Evolutionary conservation across 1,139 yeast species (phyloP).

Genomic region (Candida sp.): DNA sequence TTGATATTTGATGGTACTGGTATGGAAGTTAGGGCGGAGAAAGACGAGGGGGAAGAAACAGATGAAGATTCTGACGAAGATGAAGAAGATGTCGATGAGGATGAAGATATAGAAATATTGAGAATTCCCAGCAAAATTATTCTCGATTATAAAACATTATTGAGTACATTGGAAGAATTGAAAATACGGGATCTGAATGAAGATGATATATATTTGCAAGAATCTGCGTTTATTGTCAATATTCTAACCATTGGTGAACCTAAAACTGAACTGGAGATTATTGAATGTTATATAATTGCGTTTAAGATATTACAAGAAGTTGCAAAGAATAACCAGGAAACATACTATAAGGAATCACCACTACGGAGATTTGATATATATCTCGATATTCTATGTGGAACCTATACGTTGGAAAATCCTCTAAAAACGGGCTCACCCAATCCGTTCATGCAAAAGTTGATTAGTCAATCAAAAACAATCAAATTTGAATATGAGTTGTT

Average conservation of each 20-base stretch:
- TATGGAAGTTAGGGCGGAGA: not conserved
- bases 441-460: slow-evolving; percentile 13
- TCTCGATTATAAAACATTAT: slow-evolving; percentile 25
- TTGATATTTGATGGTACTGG: slow-evolving; percentile 17
- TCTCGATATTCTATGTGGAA: slow-evolving; percentile 23
- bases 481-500: slow-evolving; percentile 12
- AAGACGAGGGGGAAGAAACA: not conserved
- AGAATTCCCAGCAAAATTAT: slow-evolving; percentile 30
- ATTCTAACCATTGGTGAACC: slow-evolving; percentile 21
- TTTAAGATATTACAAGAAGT: slow-evolving; percentile 14
- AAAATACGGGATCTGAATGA: slow-evolving; percentile 10
- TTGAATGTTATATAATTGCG: slow-evolving; percentile 24
- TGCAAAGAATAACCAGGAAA: slow-evolving; percentile 1
- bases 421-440: slow-evolving; percentile 2
- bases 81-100: slow-evolving; percentile 5
- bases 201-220: slow-evolving; percentile 15
- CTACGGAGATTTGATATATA: slow-evolving; percentile 16
- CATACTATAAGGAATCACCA: slow-evolving; percentile 8
- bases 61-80: slow-evolving; percentile 3
- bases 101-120: slow-evolving; percentile 21
- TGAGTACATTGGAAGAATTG: slow-evolving; percentile 21
- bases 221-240: slow-evolving; percentile 17
- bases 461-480: slow-evolving; percentile 9
- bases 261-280: slow-evolving; percentile 26
- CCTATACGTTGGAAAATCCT: slow-evolving; percentile 10